Base-by-base conservation (phyloP, 2,329 filamentous ascomycete species). In the Sclerotinia subarctica region DNA sequence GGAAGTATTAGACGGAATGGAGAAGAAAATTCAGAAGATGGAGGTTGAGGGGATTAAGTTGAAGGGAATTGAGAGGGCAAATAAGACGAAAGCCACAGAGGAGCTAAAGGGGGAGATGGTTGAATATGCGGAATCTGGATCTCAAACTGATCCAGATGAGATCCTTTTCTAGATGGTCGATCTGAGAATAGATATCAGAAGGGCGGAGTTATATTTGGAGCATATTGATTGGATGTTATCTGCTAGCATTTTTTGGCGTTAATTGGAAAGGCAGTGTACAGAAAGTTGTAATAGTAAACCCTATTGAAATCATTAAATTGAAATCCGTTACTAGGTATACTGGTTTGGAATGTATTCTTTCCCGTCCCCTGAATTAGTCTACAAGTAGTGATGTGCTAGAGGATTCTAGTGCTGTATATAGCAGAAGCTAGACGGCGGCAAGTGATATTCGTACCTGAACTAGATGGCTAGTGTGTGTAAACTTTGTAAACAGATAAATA, bases 11-110 rank as follows among this genome's bases (percentile, higher is more conserved):
- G 19, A 11, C 15, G 64, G 58, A 26, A 53, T 32, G 4, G 54
- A 46, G 32, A 21, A 35, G 46, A 49, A 53, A 1, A 46, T 47
- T 1, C 49, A 62, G 63, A 58, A 46, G 42, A 32, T 64, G 49
- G 60, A 64, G 29, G 29, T 8, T n/a, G 32, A 19, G 26, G 52
- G 51, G 3, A n/a, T 52, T n/a, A 63, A 65, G 19, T 44, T 44
- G 51, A 62, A 67, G 29, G 64, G 54, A 8, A 58, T 51, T 11
- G 44, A 68, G 32, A 42, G 44, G 5, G 65, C 44, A n/a, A 59
- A 24, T 29, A 29, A 47, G n/a, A 26, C 56, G 38, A 65, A 67
- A 46, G 51, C 59, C 11, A 29, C 32, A 5, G 46, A 67, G 13
- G 35, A 46, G 17, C 13, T 26, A n/a, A 32, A 44, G n/a, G 46